Conservation (phyloP, 164 flowering plant genomes). For the Chimonanthus praecox region DNA sequence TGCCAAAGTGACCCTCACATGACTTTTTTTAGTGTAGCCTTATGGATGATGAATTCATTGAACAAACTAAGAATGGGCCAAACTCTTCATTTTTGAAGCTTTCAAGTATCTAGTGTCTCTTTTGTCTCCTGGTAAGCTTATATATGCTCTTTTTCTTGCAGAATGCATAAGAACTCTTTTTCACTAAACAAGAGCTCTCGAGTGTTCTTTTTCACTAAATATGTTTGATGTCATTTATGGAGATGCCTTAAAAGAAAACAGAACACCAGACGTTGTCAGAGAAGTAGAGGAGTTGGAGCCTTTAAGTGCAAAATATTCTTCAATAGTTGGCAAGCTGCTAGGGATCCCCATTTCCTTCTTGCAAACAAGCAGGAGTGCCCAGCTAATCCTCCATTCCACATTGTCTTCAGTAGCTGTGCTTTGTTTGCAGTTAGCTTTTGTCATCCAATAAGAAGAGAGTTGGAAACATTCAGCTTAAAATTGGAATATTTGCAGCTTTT, state of each 20-base stretch:
- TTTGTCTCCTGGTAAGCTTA: neutral
- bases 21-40: too few relatives aligned
- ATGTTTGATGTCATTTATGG: constrained; percentile 10
- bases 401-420: constrained; percentile 64
- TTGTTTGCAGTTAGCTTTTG: constrained; percentile 84
- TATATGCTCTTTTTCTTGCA: constrained; percentile 23
- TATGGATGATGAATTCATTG: too few relatives aligned
- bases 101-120: neutral
- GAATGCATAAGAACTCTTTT: constrained; percentile 72
- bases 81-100: neutral
- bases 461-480: constrained; percentile 85
- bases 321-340: constrained; percentile 70
- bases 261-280: constrained; percentile 27
- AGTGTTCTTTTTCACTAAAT: constrained; percentile 36
- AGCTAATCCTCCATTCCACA: constrained; percentile 62
- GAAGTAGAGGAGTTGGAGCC: constrained; percentile 75
- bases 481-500: constrained; percentile 79
- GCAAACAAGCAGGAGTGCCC: constrained; percentile 33
- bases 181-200: constrained; percentile 55
- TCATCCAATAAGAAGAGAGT: constrained; percentile 72
- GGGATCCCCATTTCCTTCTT: constrained; percentile 61
- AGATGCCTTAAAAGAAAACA: constrained; percentile 12
- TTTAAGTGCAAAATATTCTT: constrained; percentile 71
- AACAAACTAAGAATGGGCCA: neutral
- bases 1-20: too few relatives aligned